Base-by-base conservation (phyloP, 371 early-diverging fungal species). In the Mycotypha africana region DNA sequence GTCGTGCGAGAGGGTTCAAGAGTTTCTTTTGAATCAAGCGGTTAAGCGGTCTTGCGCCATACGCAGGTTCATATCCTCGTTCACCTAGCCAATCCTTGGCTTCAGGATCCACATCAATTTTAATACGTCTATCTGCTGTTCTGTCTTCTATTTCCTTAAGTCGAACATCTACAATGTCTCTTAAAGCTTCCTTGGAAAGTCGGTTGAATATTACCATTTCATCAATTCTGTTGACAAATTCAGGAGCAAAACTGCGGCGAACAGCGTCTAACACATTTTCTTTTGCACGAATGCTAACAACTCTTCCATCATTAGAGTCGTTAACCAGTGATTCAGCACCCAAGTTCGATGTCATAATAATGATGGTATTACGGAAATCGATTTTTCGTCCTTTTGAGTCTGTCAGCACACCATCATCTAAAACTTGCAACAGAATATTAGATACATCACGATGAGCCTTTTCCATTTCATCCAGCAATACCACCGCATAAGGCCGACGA, bases 391-490 rank as follows among this genome's bases (percentile, higher is more conserved):
- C 93, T 56, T 92, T 84, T 46, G 67, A 79, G 62, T 94, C 94
- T 1, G 91, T 91, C 26, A 95, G 65, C 10, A 86, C 71, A 49
- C 95, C 96, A 47, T 96, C 94, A 61, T 96, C 97, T 6, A 96
- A 79, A 2, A 97, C 82, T 56, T 91, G 89, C 4, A 91, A 74
- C 8, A 91, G 59, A 26, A 91, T 55, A 43, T 91, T 89, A 24
- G 85, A 67, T 15, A 91, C 75, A 52, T 82, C 85, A 23, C 78
- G 75, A 48, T 95, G 92, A 6, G 94, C 95, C 62, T 93, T 88
- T 60, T 96, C 95, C 49, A 96, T 82, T 67, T 96, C 97, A 69
- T 96, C 97, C 41, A 96, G 74, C 11, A 96, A 64, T 3, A 95
- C 70, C n/a, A 96, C 89, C 12, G 89, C 87, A 66, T 95, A 94